A percentile compares a stretch with the other conserved stretches of the same genome.
These are phyloP conservation scores for Penicillium sp. DNA, from an alignment of 2,329 filamentous ascomycete genomes.

Conservation along the genomic window DNA sequence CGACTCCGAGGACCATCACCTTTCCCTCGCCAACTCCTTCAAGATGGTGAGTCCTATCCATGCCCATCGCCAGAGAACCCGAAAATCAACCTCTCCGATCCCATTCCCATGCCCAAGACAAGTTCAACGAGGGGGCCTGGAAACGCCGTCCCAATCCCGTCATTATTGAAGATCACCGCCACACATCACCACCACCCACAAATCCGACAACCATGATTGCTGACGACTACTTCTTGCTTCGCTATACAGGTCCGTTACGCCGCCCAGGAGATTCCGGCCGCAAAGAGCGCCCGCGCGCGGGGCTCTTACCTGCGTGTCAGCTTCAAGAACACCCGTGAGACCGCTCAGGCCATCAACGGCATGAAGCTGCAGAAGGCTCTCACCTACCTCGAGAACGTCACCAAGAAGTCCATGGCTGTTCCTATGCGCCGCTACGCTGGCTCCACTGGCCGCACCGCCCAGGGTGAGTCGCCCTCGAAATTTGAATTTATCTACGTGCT, in stretches of 20 bases:
- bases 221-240: constrained; percentile 32
- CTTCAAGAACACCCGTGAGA: constrained; percentile 99
- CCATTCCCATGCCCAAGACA: constrained; percentile 16
- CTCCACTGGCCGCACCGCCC: constrained; percentile 90
- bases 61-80: constrained; percentile 11
- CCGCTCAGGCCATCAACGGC: constrained; percentile 98
- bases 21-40: constrained; percentile 45
- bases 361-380: constrained; percentile 96
- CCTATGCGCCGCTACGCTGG: constrained; percentile 98
- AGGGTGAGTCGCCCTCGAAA: constrained; percentile 71
- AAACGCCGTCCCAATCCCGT: constrained; percentile 8
- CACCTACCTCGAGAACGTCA: constrained; percentile 97
- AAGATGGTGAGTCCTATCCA: constrained; percentile 48
- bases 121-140: constrained; percentile 13
- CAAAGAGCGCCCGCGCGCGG: constrained; percentile 95
- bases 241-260: constrained; percentile 85
- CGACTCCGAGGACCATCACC: constrained; percentile 47
- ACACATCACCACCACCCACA: constrained; percentile 9
- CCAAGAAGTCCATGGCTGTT: constrained; percentile 94
- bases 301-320: constrained; percentile 98
- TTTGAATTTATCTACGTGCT: constrained; percentile 16
- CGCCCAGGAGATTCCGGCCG: constrained; percentile 79
- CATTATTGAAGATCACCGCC: constrained; percentile 4
- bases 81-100: constrained; percentile 12
- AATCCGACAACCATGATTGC: constrained; percentile 25